These are phyloP conservation scores for Eucalyptus regnans DNA, from an alignment of 345 rosid genomes.

Conservation along the genomic window DNA sequence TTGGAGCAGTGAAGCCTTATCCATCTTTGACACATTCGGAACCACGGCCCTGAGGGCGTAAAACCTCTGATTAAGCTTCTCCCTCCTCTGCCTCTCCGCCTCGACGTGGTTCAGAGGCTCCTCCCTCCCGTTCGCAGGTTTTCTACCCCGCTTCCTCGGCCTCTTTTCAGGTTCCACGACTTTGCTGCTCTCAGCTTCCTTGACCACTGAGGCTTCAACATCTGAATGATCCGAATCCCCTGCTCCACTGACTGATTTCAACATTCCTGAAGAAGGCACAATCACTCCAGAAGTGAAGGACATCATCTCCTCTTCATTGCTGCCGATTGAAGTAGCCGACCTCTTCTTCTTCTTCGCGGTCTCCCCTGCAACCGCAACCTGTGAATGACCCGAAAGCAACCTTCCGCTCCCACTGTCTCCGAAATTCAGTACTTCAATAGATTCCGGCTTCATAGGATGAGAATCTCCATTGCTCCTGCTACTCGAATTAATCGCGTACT, in stretches of 20 bases:
- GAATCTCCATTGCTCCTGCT: constrained; percentile 31
- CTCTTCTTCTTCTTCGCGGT: constrained; percentile 23
- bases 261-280: constrained; percentile 34
- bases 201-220: constrained; percentile 72
- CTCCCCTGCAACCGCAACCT: constrained; percentile 27
- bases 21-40: constrained; percentile 92
- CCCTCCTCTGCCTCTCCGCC: constrained; percentile 93
- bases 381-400: constrained; percentile 34
- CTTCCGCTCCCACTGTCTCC: constrained; percentile 57
- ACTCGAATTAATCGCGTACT: constrained; percentile 26
- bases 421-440: constrained; percentile 61
- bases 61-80: constrained; percentile 81
- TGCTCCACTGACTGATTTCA: constrained; percentile 32
- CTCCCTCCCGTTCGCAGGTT: constrained; percentile 91
- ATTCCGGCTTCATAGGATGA: constrained; percentile 41
- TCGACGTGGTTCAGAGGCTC: constrained; percentile 92
- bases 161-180: constrained; percentile 70
- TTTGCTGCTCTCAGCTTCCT: constrained; percentile 48
- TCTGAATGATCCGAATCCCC: constrained; percentile 90
- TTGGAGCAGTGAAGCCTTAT: constrained; percentile 83
- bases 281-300: constrained; percentile 67
- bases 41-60: constrained; percentile 80
- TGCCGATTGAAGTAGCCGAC: constrained; percentile 37
- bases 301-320: constrained; percentile 66
- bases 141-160: constrained; percentile 76